Conservation (phyloP, 2,329 filamentous ascomycete species). For the Cercospora sojina region DNA sequence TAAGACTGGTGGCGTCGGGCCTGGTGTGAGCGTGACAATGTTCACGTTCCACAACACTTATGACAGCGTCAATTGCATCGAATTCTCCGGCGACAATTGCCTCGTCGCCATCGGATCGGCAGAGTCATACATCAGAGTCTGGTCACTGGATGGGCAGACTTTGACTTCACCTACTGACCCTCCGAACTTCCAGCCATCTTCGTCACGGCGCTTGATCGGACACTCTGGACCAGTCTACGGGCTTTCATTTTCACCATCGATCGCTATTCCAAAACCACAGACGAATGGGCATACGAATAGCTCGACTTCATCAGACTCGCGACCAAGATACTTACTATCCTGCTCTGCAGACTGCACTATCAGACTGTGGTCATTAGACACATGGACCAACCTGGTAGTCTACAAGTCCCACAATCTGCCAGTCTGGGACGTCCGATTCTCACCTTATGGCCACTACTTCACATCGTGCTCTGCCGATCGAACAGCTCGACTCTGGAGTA, state of each 20-base stretch:
- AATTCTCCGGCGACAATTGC: slow-evolving; percentile 88
- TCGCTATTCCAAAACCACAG: slow-evolving; percentile 41
- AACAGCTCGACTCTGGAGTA: slow-evolving; percentile 86
- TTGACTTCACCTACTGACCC: slow-evolving; percentile 67
- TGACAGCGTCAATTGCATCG: slow-evolving; percentile 86
- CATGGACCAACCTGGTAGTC: slow-evolving; percentile 87
- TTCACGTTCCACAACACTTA: slow-evolving; percentile 98
- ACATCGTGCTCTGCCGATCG: slow-evolving; percentile 83
- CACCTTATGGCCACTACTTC: slow-evolving; percentile 94
- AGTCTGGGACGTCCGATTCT: slow-evolving; percentile 84
- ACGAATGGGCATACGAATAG: slow-evolving; percentile 43
- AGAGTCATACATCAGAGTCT: slow-evolving; percentile 94
- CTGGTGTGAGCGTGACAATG: slow-evolving; percentile 87
- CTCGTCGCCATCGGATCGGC: slow-evolving; percentile 86
- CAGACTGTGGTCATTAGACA: slow-evolving; percentile 88
- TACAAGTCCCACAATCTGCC: slow-evolving; percentile 93
- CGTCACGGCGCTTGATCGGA: slow-evolving; percentile 75
- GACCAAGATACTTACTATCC: slow-evolving; percentile 77
- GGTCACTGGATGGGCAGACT: slow-evolving; percentile 82
- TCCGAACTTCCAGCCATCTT: slow-evolving; percentile 59
- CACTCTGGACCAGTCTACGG: slow-evolving; percentile 88
- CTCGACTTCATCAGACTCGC: slow-evolving; percentile 46
- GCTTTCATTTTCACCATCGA: slow-evolving; percentile 80
- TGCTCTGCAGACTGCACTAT: slow-evolving; percentile 84
- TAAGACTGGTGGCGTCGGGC: slow-evolving; percentile 77